phyloP scores from a whole-genome alignment of 306 rosid genomes.

The Gillenia trifoliata region DNA sequence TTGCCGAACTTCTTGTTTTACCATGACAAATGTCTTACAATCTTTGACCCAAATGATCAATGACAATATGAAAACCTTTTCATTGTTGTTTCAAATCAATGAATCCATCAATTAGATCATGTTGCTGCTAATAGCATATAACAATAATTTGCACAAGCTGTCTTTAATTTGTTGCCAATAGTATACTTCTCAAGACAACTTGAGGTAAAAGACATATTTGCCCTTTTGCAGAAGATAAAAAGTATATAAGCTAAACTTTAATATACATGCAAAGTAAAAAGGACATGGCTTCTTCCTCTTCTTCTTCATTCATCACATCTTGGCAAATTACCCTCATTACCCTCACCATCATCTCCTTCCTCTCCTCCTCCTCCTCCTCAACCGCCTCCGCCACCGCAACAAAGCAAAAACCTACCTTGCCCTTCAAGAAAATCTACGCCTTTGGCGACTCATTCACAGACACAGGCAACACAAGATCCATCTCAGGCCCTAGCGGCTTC shows the following conservation, averaged over 20 bases:
- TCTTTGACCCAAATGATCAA: neutral
- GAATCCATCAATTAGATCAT: neutral
- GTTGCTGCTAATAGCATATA: neutral
- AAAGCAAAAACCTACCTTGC: conserved; percentile 18
- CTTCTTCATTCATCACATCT: neutral
- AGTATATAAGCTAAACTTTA: neutral
- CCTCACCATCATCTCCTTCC: conserved; percentile 26
- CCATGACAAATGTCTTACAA: neutral
- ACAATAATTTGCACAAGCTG: neutral
- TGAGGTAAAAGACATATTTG: neutral
- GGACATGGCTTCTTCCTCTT: conserved; percentile 28
- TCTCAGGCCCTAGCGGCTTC: conserved; percentile 69
- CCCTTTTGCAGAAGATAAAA: neutral
- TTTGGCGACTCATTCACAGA: conserved; percentile 92
- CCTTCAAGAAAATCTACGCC: conserved; percentile 71
- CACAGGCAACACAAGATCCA: conserved; percentile 81
- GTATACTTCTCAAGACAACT: too few relatives aligned
- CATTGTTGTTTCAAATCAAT: neutral
- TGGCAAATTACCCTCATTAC: conserved; percentile 10
- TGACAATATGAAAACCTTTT: neutral
- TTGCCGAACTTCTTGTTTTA: neutral
- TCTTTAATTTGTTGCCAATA: neutral
- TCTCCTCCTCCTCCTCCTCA: conserved; percentile 24
- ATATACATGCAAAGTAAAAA: neutral
- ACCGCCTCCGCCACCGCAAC: conserved; percentile 8